phyloP scores from a whole-genome alignment of 495 filamentous ascomycete genomes.

The Xylaria scruposa region DNA sequence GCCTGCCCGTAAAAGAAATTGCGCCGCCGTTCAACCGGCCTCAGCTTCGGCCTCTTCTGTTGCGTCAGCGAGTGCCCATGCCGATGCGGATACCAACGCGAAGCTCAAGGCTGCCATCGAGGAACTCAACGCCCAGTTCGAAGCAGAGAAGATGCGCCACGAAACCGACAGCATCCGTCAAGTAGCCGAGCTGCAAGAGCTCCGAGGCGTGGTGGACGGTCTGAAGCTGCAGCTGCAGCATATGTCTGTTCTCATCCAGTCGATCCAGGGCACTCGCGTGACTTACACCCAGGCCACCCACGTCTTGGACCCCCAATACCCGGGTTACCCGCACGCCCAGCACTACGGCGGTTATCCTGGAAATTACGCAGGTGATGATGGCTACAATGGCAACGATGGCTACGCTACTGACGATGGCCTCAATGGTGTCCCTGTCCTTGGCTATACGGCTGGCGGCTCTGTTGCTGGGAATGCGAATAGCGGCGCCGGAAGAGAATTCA shows the following conservation, averaged over 20 bases:
- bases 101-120: not conserved
- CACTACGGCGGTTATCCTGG: not conserved
- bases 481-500: not conserved
- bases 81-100: not conserved
- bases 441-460: not conserved
- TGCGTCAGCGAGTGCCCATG: not conserved
- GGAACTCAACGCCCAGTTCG: not conserved
- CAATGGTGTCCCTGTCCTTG: not conserved
- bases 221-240: not conserved
- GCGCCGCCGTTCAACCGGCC: not conserved
- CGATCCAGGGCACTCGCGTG: not conserved
- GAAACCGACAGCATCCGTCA: not conserved
- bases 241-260: not conserved
- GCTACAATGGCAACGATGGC: not conserved
- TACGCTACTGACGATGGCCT: not conserved
- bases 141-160: not conserved
- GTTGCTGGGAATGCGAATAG: not conserved
- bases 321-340: not conserved
- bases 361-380: not conserved
- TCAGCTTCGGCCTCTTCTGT: not conserved
- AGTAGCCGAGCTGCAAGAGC: not conserved
- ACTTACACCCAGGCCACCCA: not conserved
- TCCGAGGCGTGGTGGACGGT: not conserved
- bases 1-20: not conserved
- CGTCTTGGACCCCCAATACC: not conserved